Base-by-base conservation (phyloP, 805 yeast genomes). In the Zygotorulaspora danielsina region DNA sequence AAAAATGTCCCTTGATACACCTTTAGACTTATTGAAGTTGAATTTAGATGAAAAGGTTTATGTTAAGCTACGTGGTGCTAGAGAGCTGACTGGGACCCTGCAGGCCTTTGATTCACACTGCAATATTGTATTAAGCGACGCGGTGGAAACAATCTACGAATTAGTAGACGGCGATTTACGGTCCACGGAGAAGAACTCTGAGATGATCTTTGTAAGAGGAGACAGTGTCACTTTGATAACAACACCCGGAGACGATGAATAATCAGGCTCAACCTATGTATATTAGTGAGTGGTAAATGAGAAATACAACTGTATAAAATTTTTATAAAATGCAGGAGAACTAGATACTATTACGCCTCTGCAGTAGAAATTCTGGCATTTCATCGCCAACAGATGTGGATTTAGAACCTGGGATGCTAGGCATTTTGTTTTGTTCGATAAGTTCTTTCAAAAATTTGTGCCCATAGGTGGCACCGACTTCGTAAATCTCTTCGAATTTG, bases 81-180 rank as follows among this genome's bases (percentile, higher is more conserved):
- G 99, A 54, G 96, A 90, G 59, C 75, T 93, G 66, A 76, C 78
- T 19, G 99, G 99, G 3, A 80, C 77, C 46, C 71, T 93, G 39
- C 97, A 89, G 62, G 87, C 96, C 1, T 90, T 85, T 65, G 98
- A 90, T 65, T 84, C 95, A 34, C 98, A 90, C 65, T 93, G 97
- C 66, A 93, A 94, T 61, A 78, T 93, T 72, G 96, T 93, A 26
- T 73, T 93, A 47, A 87, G 97, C 51, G 95, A 93, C 54, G 96
- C 95, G 6, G 75, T 73, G 39, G 99, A 93, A 59, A 84, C 84
- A 1, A 78, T 89, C 26, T 85, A 76, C 59, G 69, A 70, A 26
- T 54, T 79, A 11, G 73, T 70, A 21, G 79, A 72, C 4, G 75
- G 71, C 3, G 75, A 54, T 31, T 48, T 69, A 39, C 59, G 67